These are phyloP conservation scores for Pinus albicaulis DNA, from an alignment of 75 land plant genomes.

Conservation along the genomic window DNA sequence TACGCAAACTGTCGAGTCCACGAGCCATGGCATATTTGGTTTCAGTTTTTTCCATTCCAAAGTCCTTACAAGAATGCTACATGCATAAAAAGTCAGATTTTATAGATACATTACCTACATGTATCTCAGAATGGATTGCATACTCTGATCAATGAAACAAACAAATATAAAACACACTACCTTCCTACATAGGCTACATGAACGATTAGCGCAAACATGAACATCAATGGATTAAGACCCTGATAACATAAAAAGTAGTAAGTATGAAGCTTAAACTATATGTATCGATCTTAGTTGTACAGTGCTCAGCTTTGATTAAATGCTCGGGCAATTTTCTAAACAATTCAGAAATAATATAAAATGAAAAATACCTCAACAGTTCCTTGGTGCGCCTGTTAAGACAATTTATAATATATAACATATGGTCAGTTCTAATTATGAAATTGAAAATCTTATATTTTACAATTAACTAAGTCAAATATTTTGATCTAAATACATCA, in stretches of 20 bases:
- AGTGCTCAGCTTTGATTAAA: too few species aligned
- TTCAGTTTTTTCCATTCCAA: constrained; percentile 55
- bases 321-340: too few species aligned
- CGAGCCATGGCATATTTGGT: constrained; percentile 86
- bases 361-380: constrained; percentile 50
- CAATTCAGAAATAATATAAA: neutral
- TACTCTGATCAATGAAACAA: too few species aligned
- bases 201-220: constrained; percentile 70
- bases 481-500: constrained; percentile 39
- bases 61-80: constrained; percentile 77
- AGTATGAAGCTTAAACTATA: too few species aligned
- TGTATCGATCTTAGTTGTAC: too few species aligned
- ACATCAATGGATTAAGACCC: constrained; percentile 94
- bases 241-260: constrained; percentile 5
- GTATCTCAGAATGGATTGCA: too few species aligned
- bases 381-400: constrained; percentile 54
- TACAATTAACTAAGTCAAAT: constrained; percentile 6
- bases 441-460: too few species aligned
- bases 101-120: too few species aligned
- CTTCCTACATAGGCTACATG: constrained; percentile 87
- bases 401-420: neutral
- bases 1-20: constrained; percentile 83
- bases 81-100: too few species aligned
- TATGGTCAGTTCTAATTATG: too few species aligned
- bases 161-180: constrained; percentile 13